These are phyloP conservation scores for Xylaria cubensis DNA, from an alignment of 495 filamentous ascomycete genomes.

Conservation along the genomic window DNA sequence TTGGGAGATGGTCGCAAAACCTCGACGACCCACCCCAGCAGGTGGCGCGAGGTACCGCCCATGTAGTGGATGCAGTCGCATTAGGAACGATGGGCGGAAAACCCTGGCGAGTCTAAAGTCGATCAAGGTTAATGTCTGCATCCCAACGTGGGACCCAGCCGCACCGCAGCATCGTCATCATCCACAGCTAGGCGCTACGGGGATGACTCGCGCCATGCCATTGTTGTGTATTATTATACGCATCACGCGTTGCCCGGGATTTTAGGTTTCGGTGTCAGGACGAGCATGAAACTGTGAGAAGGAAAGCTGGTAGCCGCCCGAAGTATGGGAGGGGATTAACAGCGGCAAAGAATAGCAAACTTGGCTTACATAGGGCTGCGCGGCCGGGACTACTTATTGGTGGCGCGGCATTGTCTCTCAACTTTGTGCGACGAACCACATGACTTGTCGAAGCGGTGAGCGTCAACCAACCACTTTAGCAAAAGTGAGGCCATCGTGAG, in stretches of 20 bases:
- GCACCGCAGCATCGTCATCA: conserved; percentile 26
- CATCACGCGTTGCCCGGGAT: conserved; percentile 25
- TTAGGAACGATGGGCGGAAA: conserved; percentile 28
- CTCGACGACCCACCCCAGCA: conserved; percentile 32
- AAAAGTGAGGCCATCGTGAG: conserved; percentile 24
- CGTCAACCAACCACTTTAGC: background rate
- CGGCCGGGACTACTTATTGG: conserved; percentile 21
- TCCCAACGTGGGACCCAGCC: conserved; percentile 29
- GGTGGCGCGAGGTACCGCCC: conserved; percentile 36
- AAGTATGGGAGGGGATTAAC: too few relatives aligned
- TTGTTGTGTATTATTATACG: background rate
- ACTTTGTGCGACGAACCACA: conserved; percentile 23
- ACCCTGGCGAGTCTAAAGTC: conserved; percentile 22
- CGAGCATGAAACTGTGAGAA: conserved; percentile 3
- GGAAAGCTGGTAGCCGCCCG: background rate
- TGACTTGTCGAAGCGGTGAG: conserved; percentile 29
- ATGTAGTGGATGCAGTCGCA: conserved; percentile 27
- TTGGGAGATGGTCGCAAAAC: conserved; percentile 42
- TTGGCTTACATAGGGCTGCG: conserved; percentile 16
- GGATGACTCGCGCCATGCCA: conserved; percentile 31
- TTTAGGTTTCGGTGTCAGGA: conserved; percentile 23
- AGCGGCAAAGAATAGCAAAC: background rate
- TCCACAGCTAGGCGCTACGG: conserved; percentile 24
- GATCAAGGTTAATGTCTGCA: conserved; percentile 27
- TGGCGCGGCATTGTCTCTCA: conserved; percentile 24